phyloP scores from a whole-genome alignment of 495 filamentous ascomycete species.

The Hyaloscypha hepaticicola region DNA sequence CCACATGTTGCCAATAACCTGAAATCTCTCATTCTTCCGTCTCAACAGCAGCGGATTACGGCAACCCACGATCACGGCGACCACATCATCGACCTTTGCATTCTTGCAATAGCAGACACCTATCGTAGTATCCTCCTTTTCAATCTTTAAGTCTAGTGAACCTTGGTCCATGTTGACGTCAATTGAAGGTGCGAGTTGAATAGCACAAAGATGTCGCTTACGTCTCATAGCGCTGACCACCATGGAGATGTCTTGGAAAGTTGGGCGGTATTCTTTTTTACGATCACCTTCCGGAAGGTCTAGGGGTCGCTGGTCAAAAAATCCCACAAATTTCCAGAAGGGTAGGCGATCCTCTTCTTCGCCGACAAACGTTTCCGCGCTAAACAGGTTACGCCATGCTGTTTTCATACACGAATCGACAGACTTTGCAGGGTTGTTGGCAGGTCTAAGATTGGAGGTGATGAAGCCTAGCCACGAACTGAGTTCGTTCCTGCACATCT shows the following conservation, averaged over 20 bases:
- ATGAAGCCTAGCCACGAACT: too few relatives aligned
- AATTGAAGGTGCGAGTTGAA: neutral
- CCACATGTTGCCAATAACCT: conserved; percentile 1
- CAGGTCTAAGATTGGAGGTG: too few relatives aligned
- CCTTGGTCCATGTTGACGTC: too few relatives aligned
- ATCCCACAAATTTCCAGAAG: too few relatives aligned
- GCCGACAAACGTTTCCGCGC: too few relatives aligned
- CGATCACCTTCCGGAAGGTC: neutral
- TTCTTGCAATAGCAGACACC: neutral
- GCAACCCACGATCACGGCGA: neutral
- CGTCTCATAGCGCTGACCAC: neutral
- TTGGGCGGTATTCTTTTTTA: too few relatives aligned
- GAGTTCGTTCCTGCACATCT: neutral
- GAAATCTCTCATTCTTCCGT: neutral
- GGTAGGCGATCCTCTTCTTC: too few relatives aligned
- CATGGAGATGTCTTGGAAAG: neutral
- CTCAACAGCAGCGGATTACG: neutral
- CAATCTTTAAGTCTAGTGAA: neutral
- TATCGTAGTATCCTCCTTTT: neutral
- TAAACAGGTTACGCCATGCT: too few relatives aligned
- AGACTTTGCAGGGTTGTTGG: too few relatives aligned
- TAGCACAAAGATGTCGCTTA: neutral
- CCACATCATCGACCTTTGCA: neutral
- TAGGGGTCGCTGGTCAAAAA: too few relatives aligned
- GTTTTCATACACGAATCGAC: too few relatives aligned